phyloP scores from a whole-genome alignment of 306 rosid genomes.

The Gastrolobium bilobum region DNA sequence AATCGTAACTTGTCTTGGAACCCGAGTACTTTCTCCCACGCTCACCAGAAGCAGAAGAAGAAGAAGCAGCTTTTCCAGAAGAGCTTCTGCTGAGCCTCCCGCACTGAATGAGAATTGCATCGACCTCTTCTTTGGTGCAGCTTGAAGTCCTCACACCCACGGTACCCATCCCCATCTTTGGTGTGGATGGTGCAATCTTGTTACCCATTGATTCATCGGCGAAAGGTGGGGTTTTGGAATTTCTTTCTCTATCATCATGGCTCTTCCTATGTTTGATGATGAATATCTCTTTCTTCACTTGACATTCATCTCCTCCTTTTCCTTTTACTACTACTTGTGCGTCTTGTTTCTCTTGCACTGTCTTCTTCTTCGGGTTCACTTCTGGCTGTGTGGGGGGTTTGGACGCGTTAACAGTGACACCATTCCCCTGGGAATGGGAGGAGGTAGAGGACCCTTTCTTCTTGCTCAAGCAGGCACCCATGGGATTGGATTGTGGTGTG shows the following conservation, averaged over 20 bases:
- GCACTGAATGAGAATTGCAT: conserved; percentile 93
- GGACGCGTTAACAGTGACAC: conserved; percentile 22
- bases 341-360: conserved; percentile 48
- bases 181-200: conserved; percentile 43
- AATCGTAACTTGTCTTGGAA: conserved; percentile 92
- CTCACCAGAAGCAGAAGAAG: conserved; percentile 53
- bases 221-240: conserved; percentile 46
- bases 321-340: neutral
- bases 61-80: conserved; percentile 75
- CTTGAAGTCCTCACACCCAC: conserved; percentile 82
- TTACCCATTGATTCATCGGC: conserved; percentile 12
- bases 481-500: conserved; percentile 37
- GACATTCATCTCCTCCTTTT: conserved; percentile 36
- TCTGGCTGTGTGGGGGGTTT: conserved; percentile 48
- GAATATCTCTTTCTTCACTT: conserved; percentile 77
- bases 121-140: conserved; percentile 93
- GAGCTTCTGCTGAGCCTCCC: conserved; percentile 96
- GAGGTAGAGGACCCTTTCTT: conserved; percentile 62
- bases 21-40: conserved; percentile 85
- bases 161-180: conserved; percentile 50
- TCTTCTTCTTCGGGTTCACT: conserved; percentile 44
- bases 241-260: conserved; percentile 77
- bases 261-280: conserved; percentile 86
- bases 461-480: conserved; percentile 97
- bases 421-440: neutral